These are phyloP conservation scores for Naganishia sp. DNA, from an alignment of 1,284 basidiomycete species.

Conservation along the genomic window DNA sequence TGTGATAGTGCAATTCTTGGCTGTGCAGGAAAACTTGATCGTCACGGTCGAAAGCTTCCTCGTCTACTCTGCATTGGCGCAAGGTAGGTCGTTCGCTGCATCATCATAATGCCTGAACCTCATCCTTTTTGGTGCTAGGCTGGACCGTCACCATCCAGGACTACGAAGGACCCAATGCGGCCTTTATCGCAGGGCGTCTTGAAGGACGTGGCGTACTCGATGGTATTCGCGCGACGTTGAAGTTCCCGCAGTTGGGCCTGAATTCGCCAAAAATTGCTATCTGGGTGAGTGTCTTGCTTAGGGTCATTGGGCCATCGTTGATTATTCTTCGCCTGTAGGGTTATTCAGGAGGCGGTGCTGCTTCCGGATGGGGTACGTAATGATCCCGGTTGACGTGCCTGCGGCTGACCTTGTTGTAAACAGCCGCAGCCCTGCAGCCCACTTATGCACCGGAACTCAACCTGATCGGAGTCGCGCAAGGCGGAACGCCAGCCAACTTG, in stretches of 20 bases:
- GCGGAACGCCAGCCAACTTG: constrained; percentile 18
- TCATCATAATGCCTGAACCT: neutral
- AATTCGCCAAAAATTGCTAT: constrained; percentile 20
- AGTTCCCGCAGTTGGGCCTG: constrained; percentile 16
- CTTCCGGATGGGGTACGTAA: constrained; percentile 24
- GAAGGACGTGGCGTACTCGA: constrained; percentile 25
- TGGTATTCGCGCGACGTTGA: constrained; percentile 23
- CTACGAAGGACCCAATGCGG: constrained; percentile 29
- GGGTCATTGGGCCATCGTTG: neutral
- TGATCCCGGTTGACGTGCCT: no score
- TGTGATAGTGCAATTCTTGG: constrained; percentile 20
- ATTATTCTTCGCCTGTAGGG: constrained; percentile 2
- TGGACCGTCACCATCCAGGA: constrained; percentile 24
- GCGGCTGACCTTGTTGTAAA: neutral
- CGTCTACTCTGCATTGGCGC: constrained; percentile 13
- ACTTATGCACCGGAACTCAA: constrained; percentile 23
- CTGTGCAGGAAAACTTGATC: constrained; percentile 14
- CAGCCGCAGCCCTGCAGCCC: constrained; percentile 22
- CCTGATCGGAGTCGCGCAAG: constrained; percentile 16
- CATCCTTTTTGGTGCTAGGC: neutral
- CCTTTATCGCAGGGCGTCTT: constrained; percentile 25
- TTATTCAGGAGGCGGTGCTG: constrained; percentile 25
- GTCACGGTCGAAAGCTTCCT: constrained; percentile 21
- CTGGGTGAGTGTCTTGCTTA: constrained; percentile 8
- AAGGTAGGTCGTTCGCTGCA: neutral